phyloP scores from a whole-genome alignment of 495 filamentous ascomycete genomes.

The Cairneyella variabilis region DNA sequence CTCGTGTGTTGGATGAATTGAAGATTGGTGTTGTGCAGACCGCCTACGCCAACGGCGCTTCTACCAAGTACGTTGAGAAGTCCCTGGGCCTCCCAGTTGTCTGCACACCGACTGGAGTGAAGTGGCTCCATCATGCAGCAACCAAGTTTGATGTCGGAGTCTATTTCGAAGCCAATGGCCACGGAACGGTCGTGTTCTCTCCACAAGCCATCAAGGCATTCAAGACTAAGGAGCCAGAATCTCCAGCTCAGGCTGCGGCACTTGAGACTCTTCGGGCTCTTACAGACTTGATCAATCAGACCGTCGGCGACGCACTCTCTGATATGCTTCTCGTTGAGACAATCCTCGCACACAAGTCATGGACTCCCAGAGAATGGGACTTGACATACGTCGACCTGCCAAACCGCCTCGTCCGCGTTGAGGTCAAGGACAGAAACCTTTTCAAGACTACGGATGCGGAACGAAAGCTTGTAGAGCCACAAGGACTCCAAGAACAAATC shows the following conservation, averaged over 20 bases:
- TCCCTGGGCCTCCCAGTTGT: constrained; percentile 84
- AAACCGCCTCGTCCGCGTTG: constrained; percentile 88
- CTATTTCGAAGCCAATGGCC: constrained; percentile 98
- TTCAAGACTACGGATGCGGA: constrained; percentile 92
- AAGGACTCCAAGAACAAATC: constrained; percentile 76
- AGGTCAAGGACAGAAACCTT: constrained; percentile 78
- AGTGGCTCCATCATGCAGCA: constrained; percentile 94
- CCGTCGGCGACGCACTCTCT: constrained; percentile 92
- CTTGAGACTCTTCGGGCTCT: constrained; percentile 78
- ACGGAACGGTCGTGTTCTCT: constrained; percentile 95
- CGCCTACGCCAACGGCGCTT: constrained; percentile 96
- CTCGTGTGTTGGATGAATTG: constrained; percentile 73
- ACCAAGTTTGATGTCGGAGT: constrained; percentile 89
- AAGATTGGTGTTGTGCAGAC: constrained; percentile 94
- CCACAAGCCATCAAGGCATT: constrained; percentile 73
- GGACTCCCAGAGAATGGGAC: constrained; percentile 88
- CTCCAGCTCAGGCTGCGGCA: constrained; percentile 81
- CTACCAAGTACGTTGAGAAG: constrained; percentile 84
- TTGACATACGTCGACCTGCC: constrained; percentile 93
- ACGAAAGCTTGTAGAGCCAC: constrained; percentile 74
- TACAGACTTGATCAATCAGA: constrained; percentile 91
- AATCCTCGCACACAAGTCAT: constrained; percentile 91
- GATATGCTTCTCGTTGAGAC: constrained; percentile 96
- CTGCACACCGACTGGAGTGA: constrained; percentile 94
- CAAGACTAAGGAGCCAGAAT: constrained; percentile 73